Evolutionary conservation across 306 rosid genomes (phyloP).

Genomic region (Pueraria montana): DNA sequence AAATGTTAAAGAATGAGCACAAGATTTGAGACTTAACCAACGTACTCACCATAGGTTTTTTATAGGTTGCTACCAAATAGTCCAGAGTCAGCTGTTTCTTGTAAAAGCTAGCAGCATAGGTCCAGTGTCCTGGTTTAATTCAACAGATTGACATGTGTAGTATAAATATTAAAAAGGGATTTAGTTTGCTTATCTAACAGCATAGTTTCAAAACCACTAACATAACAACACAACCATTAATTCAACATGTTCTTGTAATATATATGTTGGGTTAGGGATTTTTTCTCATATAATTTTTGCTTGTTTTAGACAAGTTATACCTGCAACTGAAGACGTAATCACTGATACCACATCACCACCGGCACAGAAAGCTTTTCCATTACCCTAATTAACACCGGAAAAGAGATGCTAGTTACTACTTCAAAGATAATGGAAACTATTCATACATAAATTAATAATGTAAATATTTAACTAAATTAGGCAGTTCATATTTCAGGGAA

Average conservation of each 20-base stretch:
- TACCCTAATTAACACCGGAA: slow-evolving; percentile 15
- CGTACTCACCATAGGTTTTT: slow-evolving; percentile 46
- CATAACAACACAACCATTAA: background rate
- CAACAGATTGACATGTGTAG: background rate
- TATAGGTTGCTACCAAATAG: slow-evolving; percentile 43
- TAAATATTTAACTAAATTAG: background rate
- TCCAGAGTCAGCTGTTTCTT: slow-evolving; percentile 31
- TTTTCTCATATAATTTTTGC: background rate
- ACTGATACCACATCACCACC: slow-evolving; percentile 41
- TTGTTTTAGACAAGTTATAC: background rate
- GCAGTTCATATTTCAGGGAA: background rate
- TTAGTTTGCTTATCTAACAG: background rate
- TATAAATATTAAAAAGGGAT: background rate
- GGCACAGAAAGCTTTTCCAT: slow-evolving; percentile 36
- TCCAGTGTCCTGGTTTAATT: slow-evolving; percentile 52
- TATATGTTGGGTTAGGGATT: background rate
- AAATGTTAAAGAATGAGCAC: background rate
- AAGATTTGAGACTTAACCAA: background rate
- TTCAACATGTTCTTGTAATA: background rate
- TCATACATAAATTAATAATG: background rate
- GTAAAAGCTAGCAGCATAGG: slow-evolving; percentile 23
- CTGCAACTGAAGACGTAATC: background rate
- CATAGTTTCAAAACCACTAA: background rate
- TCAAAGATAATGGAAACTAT: slow-evolving; percentile 9
- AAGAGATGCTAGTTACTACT: background rate